These are phyloP conservation scores for Neonectria neomacrospora DNA, from an alignment of 2,329 filamentous ascomycete genomes.

Conservation along the genomic window DNA sequence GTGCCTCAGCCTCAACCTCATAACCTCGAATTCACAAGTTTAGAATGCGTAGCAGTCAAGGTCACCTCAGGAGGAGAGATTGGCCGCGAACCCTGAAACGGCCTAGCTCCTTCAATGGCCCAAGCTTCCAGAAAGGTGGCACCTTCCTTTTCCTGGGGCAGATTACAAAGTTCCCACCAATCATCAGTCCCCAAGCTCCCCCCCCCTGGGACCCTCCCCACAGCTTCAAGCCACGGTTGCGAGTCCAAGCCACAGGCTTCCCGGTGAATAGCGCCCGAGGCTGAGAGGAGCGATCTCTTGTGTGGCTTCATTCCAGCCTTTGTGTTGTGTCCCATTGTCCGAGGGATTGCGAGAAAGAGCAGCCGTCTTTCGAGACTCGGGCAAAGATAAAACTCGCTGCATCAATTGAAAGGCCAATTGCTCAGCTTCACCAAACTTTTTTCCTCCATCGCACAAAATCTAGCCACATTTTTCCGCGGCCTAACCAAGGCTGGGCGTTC, in stretches of 20 bases:
- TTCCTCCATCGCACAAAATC: not conserved
- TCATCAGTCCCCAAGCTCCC: not conserved
- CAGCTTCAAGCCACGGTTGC: constrained; percentile 7
- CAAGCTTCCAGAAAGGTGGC: constrained; percentile 23
- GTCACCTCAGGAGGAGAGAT: constrained; percentile 11
- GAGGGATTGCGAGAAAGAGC: not conserved
- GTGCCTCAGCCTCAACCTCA: constrained; percentile 36
- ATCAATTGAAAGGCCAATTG: not conserved
- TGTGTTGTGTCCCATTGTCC: not conserved
- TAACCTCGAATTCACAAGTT: constrained; percentile 32
- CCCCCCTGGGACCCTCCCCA: not conserved
- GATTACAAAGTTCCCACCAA: constrained; percentile 9
- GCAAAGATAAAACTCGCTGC: not conserved
- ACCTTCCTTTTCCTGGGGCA: constrained; percentile 16
- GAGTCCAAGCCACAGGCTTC: constrained; percentile 19
- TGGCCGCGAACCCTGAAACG: constrained; percentile 1
- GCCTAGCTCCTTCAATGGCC: constrained; percentile 3
- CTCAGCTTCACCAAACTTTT: not conserved
- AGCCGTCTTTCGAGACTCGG: not conserved
- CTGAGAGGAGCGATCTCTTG: constrained; percentile 12
- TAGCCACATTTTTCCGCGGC: not conserved
- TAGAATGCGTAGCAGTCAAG: not conserved
- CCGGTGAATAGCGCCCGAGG: constrained; percentile 10
- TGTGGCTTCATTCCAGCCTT: constrained; percentile 8
- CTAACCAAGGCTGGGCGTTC: constrained; percentile 3